Percentiles rank a stretch among this genome's conserved stretches.
phyloP scores from a whole-genome alignment of 345 rosid genomes.

The Linum usitatissimum region DNA sequence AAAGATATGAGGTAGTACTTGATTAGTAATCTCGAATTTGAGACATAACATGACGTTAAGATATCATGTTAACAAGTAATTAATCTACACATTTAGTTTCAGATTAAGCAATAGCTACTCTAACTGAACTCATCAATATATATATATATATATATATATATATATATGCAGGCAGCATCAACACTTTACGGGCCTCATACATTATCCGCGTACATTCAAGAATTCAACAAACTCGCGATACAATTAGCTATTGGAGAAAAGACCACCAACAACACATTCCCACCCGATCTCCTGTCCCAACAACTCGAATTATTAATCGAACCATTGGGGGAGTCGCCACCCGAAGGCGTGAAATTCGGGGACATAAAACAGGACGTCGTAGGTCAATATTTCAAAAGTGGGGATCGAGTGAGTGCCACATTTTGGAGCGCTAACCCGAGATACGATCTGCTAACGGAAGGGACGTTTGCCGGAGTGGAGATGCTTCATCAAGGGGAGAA shows the following conservation, averaged over 20 bases:
- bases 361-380: conserved; percentile 35
- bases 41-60: too few relatives aligned
- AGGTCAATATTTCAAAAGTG: conserved; percentile 29
- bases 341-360: conserved; percentile 32
- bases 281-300: conserved; percentile 41
- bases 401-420: conserved; percentile 30
- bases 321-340: conserved; percentile 31
- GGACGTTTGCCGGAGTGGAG: conserved; percentile 45
- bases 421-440: conserved; percentile 55
- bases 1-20: conserved; percentile 34
- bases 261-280: conserved; percentile 10
- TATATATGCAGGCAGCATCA: conserved; percentile 39
- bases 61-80: too few relatives aligned
- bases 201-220: conserved; percentile 43
- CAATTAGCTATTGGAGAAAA: conserved; percentile 35
- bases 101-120: too few relatives aligned
- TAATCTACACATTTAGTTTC: too few relatives aligned
- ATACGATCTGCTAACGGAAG: conserved; percentile 45
- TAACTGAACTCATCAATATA: neutral
- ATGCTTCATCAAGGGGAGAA: conserved; percentile 32
- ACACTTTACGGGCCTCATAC: conserved; percentile 59
- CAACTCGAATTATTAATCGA: conserved; percentile 25
- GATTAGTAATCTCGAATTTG: too few relatives aligned
- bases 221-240: conserved; percentile 38
- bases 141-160: neutral